Base-by-base conservation (phyloP, 768 basidiomycete species). In the Calocybe cyanea region DNA sequence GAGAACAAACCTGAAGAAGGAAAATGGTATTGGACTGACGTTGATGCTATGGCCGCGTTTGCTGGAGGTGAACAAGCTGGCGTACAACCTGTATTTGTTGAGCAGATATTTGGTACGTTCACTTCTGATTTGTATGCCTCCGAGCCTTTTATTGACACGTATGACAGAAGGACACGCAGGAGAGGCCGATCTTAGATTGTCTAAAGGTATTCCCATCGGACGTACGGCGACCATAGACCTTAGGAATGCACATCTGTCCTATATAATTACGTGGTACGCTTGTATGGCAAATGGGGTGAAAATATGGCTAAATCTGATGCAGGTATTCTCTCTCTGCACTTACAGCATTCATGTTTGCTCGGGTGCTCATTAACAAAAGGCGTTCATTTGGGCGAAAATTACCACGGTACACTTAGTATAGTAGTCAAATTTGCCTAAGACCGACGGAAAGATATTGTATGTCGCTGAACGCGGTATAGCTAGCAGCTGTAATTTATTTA, bases 11-110 rank as follows among this genome's bases (percentile, higher is more conserved):
- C 88, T 0, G 75, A 76, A 37, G 74, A 79, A 41, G 85, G 86
- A 9, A 78, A 83, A 62, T 99, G 95, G 94, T 92, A 89, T 57
- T 99, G 92, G 88, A 79, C 80, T 15, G 92, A 98, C 60, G 75
- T 92, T 5, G 75, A 78, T 14, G 76, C 80, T 19, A 92, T 99
- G 83, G 81, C 85, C 6, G 72, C 83, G 40, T 76, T 74, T 52
- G 83, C 81, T 14, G 92, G 92, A 13, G 92, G 90, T 1, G 78
- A 82, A 46, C 60, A 67, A 5, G 79, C 77, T 15, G 71, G 75
- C 34, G 85, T 95, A 1, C 93, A 95, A 57, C 87, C 91, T 24
- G 92, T 98, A 0, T 80, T 91, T 49, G 70, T 97, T 3, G 95
- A 99, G 61, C 82, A 88, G 57, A 86, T 96, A 38, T 96, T 94